Evolutionary conservation across 148 eudicot species (phyloP), one percentile per base, ranked within the genome.

Genomic region (Spergularia marina): DNA sequence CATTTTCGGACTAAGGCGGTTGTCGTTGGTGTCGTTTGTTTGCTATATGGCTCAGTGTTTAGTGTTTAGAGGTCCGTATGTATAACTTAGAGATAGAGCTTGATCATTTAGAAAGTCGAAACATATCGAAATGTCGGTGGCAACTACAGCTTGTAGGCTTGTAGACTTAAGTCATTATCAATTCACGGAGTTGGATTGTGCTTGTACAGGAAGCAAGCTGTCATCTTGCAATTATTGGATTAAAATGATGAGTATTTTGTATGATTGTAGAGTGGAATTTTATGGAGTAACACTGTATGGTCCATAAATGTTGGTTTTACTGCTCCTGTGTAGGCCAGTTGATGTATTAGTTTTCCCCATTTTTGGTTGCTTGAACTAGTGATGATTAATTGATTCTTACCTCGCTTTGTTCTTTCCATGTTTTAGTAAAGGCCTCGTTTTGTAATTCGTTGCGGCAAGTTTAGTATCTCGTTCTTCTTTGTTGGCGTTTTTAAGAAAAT

Each of bases 161-260:
- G 25, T 30, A 30, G 36, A 0, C 36, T 30, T 30, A 12, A 23
- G 20, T 58, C 49, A 23, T 58, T 58, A 58, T 58, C 62, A n/a
- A 8, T 18, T 58, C 62, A 58, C 62, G 62, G 62, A 58, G 16
- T 12, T 55, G 17, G 20, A 55, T 55, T 15, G 47, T 4, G 16
- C 39, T 30, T 0, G 47, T 65, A 65, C 69, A 65, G 20, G 52
- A 39, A 65, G 2, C 16, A 39, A 65, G 69, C 52, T 65, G 69
- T 65, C 69, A 65, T 65, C 69, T 65, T 65, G 69, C 69, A 65
- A 65, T 70, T 53, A 70, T 23, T 54, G 18, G 3, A 41, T 65
- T 34, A 3, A 34, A 47, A 65, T 16, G 69, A 39, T 39, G 14
- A 39, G 12, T 16, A 40, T 15, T 49, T 36, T 40, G 16, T 39